Conservation (phyloP, 495 filamentous ascomycete genomes). For the Aspergillus saccharolyticus region DNA sequence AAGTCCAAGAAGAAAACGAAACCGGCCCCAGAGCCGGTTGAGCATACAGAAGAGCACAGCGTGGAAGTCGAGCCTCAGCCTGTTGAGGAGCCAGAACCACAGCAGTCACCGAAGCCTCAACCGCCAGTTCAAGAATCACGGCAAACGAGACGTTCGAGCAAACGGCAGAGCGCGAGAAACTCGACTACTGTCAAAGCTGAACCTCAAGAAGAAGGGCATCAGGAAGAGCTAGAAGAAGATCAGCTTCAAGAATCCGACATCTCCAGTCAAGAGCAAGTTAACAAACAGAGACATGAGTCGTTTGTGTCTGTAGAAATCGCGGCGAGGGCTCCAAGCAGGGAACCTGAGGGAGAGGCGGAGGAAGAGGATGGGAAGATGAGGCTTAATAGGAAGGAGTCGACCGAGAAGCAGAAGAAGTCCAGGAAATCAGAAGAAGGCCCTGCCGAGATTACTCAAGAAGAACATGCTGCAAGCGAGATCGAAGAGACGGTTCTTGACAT, state of each 20-base stretch:
- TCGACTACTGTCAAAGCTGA: not conserved
- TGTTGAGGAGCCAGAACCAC: conserved; percentile 21
- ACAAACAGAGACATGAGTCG: conserved; percentile 35
- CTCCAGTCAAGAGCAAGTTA: conserved; percentile 29
- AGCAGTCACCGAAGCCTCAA: not conserved
- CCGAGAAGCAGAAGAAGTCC: conserved; percentile 42
- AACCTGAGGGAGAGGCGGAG: conserved; percentile 29
- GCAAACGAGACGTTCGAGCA: conserved; percentile 2
- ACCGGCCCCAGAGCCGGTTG: conserved; percentile 25
- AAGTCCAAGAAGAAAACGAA: conserved; percentile 38
- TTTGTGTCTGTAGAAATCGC: conserved; percentile 35
- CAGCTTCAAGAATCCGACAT: not conserved
- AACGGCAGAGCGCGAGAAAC: conserved; percentile 3
- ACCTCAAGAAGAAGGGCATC: not conserved
- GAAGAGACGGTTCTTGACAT: not conserved
- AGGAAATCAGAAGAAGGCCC: conserved; percentile 21
- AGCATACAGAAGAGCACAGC: conserved; percentile 35
- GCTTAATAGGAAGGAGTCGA: conserved; percentile 37
- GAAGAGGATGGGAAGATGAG: conserved; percentile 29
- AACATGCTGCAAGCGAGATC: conserved; percentile 11
- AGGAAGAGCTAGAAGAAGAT: not conserved
- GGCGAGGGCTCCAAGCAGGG: conserved; percentile 30
- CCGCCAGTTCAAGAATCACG: conserved; percentile 5
- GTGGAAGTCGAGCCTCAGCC: conserved; percentile 44
- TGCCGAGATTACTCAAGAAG: conserved; percentile 16